Base-by-base conservation (phyloP, 208 protist genomes). In the Sergeia podlipaevii region DNA sequence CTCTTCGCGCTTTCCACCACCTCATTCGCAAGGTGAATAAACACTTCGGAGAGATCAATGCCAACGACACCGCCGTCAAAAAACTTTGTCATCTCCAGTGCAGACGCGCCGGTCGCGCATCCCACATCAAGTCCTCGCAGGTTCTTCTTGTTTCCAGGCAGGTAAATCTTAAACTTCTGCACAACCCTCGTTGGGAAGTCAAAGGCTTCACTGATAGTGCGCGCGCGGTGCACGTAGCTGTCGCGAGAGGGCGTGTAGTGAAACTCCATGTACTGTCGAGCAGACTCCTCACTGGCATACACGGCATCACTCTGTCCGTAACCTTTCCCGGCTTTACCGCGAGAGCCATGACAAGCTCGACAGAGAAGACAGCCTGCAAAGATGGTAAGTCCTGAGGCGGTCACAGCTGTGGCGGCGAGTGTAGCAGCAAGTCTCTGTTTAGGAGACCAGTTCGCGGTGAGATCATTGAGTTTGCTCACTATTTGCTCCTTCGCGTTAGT, bases 251-350 rank as follows among this genome's bases (percentile, higher is more conserved):
- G 74, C 4, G 80, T 86, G 72, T 75, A 91, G 68, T 93, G 83
- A 51, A 93, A 89, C 75, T 91, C 77, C 68, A 91, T 77, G 60
- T 90, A 90, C 70, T 93, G 80, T 18, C 72, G 70, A 8, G 66
- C 71, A n/a, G 60, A 63, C 3, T 37, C 59, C 20, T 85, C 73
- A 38, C 59, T 79, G 48, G 88, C 76, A 67, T 93, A 93, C 8
- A 93, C 65, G 10, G 69, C 62, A 6, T 63, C 67, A 51, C 70
- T 80, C 44, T 50, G n/a, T n/a, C 43, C 54, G 24, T 39, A 3
- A 23, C 18, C 3, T 27, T 75, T 67, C 23, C 57, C 50, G 17
- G 26, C 43, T 11, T 61, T 32, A 27, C 56, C 56, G 20, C 49
- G 21, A 8, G 42, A 33, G 54, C 17, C 43, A 1, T 26, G 17